Evolutionary conservation across 345 rosid genomes (phyloP).

Genomic region (Syzygium aromaticum): DNA sequence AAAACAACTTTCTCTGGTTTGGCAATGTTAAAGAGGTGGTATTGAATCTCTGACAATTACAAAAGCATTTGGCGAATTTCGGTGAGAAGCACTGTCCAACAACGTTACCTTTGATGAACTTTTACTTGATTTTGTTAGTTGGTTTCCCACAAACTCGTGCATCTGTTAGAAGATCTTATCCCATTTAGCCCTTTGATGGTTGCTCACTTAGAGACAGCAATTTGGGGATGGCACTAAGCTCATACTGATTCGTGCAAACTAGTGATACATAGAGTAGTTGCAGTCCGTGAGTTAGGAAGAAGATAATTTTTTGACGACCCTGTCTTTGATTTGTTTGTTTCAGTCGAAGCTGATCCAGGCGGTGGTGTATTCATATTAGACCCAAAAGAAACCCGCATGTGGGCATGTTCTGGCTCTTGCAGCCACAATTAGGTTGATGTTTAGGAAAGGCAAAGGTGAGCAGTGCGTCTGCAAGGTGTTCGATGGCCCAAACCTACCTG

Average conservation of each 20-base stretch:
- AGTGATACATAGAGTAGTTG: neutral
- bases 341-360: too few species aligned
- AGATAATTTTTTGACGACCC: neutral
- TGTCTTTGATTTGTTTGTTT: too few species aligned
- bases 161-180: neutral
- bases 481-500: slow-evolving; percentile 85
- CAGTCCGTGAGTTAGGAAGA: neutral
- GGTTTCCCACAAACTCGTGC: neutral
- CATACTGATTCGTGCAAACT: neutral
- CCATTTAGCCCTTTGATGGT: neutral
- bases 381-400: too few species aligned
- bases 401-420: too few species aligned
- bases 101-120: neutral
- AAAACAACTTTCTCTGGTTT: too few species aligned
- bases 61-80: too few species aligned
- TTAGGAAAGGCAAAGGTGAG: too few species aligned
- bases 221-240: neutral
- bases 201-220: neutral
- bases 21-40: too few species aligned
- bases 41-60: too few species aligned
- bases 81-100: neutral
- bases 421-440: too few species aligned
- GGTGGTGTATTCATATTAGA: too few species aligned
- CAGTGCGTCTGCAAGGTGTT: neutral
- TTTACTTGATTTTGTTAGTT: neutral